A percentile compares a stretch with the other conserved stretches of the same genome.
Evolutionary conservation across 2,329 filamentous ascomycete species (phyloP).

Genomic region (Plenodomus lindquistii): DNA sequence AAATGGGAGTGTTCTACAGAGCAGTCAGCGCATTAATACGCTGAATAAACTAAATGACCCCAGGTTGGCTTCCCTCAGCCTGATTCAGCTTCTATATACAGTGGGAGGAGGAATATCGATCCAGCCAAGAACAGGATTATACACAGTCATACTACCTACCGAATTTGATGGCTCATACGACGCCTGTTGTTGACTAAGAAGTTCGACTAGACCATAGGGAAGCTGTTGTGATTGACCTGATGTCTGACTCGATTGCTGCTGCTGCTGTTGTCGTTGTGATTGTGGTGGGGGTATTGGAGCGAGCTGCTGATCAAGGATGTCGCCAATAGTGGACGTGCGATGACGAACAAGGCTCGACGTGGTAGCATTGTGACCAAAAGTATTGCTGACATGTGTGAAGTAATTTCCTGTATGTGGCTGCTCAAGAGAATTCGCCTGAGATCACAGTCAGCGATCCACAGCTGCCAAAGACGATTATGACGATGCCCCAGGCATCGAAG

Average conservation of each 20-base stretch:
- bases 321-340: slow-evolving; percentile 17
- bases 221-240: slow-evolving; percentile 13
- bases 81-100: not conserved
- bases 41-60: not conserved
- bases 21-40: not conserved
- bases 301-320: slow-evolving; percentile 27
- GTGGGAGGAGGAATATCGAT: not conserved
- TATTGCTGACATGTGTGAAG: slow-evolving; percentile 12
- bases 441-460: not conserved
- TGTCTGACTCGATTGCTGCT: slow-evolving; percentile 6
- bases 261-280: too few species aligned
- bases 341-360: slow-evolving; percentile 15
- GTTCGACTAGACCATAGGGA: slow-evolving; percentile 38
- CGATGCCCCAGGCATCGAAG: not conserved
- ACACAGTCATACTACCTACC: not conserved
- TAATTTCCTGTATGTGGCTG: slow-evolving; percentile 13
- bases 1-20: slow-evolving; percentile 10
- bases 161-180: slow-evolving; percentile 15
- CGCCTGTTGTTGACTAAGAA: slow-evolving; percentile 23
- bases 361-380: slow-evolving; percentile 5
- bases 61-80: not conserved
- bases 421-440: not conserved
- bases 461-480: too few species aligned
- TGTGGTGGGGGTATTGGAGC: slow-evolving; percentile 3
- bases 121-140: slow-evolving; percentile 30